Conservation (phyloP, 2,329 filamentous ascomycete species). For the Pestalotiopsis sp. region DNA sequence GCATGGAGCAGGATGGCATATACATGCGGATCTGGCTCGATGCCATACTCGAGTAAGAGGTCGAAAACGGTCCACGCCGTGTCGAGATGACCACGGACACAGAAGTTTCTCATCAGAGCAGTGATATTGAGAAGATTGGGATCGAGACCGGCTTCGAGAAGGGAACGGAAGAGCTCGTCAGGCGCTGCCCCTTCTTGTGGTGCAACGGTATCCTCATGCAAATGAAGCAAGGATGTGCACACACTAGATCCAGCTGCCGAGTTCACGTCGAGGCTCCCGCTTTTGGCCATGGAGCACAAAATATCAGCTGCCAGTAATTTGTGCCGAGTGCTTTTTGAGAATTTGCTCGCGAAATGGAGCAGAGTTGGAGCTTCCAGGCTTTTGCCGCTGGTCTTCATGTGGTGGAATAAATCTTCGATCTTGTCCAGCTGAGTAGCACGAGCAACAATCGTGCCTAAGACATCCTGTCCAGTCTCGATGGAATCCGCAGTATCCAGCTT, state of each 20-base stretch:
- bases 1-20: slow-evolving; percentile 73
- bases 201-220: slow-evolving; percentile 34
- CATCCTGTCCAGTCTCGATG: slow-evolving; percentile 25
- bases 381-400: slow-evolving; percentile 23
- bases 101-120: slow-evolving; percentile 72
- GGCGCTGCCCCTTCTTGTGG: slow-evolving; percentile 49
- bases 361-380: slow-evolving; percentile 40
- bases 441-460: slow-evolving; percentile 22
- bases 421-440: slow-evolving; percentile 13
- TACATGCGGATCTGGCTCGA: slow-evolving; percentile 67
- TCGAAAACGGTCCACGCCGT: slow-evolving; percentile 69
- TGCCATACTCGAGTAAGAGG: slow-evolving; percentile 60
- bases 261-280: slow-evolving; percentile 47
- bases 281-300: slow-evolving; percentile 37
- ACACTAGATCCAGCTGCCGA: slow-evolving; percentile 51
- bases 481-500: slow-evolving; percentile 24
- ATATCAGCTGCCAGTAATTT: slow-evolving; percentile 49
- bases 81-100: slow-evolving; percentile 63
- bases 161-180: slow-evolving; percentile 54
- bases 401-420: slow-evolving; percentile 22
- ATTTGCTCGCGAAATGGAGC: slow-evolving; percentile 48
- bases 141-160: slow-evolving; percentile 63
- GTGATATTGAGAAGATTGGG: slow-evolving; percentile 69
- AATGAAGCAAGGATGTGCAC: slow-evolving; percentile 61
- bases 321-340: slow-evolving; percentile 43